These are phyloP conservation scores for Chalciporus chontae DNA, from an alignment of 768 basidiomycete species.

Conservation along the genomic window DNA sequence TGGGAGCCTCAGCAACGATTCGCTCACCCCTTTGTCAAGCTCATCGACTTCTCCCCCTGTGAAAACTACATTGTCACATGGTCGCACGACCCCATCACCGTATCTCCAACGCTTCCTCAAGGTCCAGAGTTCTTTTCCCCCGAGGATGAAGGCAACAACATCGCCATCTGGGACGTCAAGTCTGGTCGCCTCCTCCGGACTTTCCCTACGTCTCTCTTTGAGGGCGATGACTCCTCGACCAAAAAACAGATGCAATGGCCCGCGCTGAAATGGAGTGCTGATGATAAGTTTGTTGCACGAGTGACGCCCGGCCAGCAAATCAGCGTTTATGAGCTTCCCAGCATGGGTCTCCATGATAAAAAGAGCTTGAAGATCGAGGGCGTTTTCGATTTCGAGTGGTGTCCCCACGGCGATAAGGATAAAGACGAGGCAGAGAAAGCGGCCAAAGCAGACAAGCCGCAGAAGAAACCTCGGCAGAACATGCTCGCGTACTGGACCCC, in stretches of 20 bases:
- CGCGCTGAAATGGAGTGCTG: conserved; percentile 93
- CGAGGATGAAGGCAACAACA: conserved; percentile 94
- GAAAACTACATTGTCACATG: conserved; percentile 97
- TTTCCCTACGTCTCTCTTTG: conserved; percentile 65
- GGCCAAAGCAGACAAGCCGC: conserved; percentile 39
- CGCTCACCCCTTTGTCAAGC: conserved; percentile 91
- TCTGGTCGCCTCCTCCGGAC: conserved; percentile 89
- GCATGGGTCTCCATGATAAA: conserved; percentile 92
- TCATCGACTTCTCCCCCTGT: conserved; percentile 96
- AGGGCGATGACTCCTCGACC: conserved; percentile 50
- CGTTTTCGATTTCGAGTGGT: conserved; percentile 98
- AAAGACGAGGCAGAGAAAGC: conserved; percentile 59
- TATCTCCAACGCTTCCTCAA: conserved; percentile 75
- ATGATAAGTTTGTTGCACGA: conserved; percentile 92
- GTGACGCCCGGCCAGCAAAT: conserved; percentile 90
- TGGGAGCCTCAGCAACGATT: conserved; percentile 89
- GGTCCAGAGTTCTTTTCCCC: conserved; percentile 85
- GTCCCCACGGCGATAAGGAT: conserved; percentile 88
- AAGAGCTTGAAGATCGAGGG: conserved; percentile 98
- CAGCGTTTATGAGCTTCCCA: conserved; percentile 92
- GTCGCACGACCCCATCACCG: conserved; percentile 90
- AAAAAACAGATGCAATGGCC: conserved; percentile 95
- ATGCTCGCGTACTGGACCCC: conserved; percentile 98
- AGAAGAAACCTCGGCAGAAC: conserved; percentile 77
- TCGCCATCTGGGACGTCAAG: conserved; percentile 99